Conservation (phyloP, 2,329 filamentous ascomycete genomes). For the Rhytidhysteron rufulum region DNA sequence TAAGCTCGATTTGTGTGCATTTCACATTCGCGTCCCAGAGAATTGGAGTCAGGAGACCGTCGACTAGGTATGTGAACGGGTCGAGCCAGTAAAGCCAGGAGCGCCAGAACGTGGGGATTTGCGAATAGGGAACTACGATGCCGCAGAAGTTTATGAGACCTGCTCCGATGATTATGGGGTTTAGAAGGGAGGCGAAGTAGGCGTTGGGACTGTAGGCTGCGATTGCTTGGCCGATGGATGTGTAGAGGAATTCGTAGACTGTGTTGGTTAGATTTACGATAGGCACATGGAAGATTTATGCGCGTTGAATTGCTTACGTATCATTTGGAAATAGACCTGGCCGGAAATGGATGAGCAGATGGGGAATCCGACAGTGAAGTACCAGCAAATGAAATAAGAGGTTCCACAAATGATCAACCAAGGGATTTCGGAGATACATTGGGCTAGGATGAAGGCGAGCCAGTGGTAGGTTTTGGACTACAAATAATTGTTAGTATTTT, state of each 20-base stretch:
- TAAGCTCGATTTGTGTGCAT: constrained; percentile 34
- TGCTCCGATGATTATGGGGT: constrained; percentile 31
- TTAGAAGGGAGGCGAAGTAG: constrained; percentile 44
- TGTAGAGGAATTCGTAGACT: constrained; percentile 56
- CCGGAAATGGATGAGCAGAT: constrained; percentile 46
- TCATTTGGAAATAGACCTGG: constrained; percentile 29
- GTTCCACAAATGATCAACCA: constrained; percentile 45
- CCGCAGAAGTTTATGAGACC: constrained; percentile 32
- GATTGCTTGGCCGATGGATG: constrained; percentile 55
- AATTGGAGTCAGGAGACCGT: constrained; percentile 36
- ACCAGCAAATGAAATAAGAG: constrained; percentile 43
- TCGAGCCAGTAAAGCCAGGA: constrained; percentile 42
- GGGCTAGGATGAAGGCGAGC: constrained; percentile 25
- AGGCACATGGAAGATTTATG: no score
- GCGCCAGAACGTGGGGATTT: constrained; percentile 32
- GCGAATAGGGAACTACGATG: constrained; percentile 30
- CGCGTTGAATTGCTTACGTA: no score
- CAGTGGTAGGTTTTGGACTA: constrained; percentile 71
- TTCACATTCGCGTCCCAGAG: constrained; percentile 40
- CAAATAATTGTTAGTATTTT: no score
- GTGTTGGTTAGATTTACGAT: no score
- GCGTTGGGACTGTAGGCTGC: constrained; percentile 42
- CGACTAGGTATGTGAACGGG: constrained; percentile 43
- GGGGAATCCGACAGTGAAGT: constrained; percentile 42
- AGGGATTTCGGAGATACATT: constrained; percentile 46